Evolutionary conservation across 805 yeast species (phyloP), one percentile per base, ranked within the genome.

Genomic region (Candida alai): DNA sequence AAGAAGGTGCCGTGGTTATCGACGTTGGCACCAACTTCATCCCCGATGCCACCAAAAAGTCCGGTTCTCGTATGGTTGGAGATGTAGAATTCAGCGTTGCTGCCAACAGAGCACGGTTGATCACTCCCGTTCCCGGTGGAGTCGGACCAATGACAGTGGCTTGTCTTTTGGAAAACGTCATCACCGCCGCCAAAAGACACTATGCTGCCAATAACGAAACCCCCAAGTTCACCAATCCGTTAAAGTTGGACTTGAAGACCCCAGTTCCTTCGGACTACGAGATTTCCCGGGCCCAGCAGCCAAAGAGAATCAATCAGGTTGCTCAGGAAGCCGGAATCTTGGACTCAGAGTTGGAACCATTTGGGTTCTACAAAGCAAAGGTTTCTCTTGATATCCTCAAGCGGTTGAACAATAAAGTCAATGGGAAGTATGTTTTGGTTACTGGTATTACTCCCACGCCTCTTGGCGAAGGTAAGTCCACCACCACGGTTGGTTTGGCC

Each of bases 101-200:
- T 36, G 56, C 62, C 24, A 60, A 64, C 34, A 73, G 68, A 43
- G 80, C 88, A 4, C 68, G 80, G 6, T 69, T 71, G 48, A 68
- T 84, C 43, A 84, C 94, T n/a, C 94, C 94, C 7, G 94, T 84
- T 39, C 94, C 94, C 34, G 94, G 94, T 56, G 94, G 94, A 45
- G 94, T 84, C 44, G 94, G 94, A 34, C 94, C 94, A 53, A 84
- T 84, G 94, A 84, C 94, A 10, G 90, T 84, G 29, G 93, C 93
- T 18, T 80, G 80, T 77, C 65, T 84, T 37, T 74, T 82, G 56
- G 78, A 77, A 44, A 84, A 84, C 55, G 88, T 84, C 19, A 64
- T 78, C 24, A 60, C 68, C 36, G 82, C 89, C 33, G 89, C 93
- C 24, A 71, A 78, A 54, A 66, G 69, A 41, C 68, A 62, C 50